Evolutionary conservation across 2,329 filamentous ascomycete species (phyloP).

Genomic region (Colletotrichum orchidophilum): DNA sequence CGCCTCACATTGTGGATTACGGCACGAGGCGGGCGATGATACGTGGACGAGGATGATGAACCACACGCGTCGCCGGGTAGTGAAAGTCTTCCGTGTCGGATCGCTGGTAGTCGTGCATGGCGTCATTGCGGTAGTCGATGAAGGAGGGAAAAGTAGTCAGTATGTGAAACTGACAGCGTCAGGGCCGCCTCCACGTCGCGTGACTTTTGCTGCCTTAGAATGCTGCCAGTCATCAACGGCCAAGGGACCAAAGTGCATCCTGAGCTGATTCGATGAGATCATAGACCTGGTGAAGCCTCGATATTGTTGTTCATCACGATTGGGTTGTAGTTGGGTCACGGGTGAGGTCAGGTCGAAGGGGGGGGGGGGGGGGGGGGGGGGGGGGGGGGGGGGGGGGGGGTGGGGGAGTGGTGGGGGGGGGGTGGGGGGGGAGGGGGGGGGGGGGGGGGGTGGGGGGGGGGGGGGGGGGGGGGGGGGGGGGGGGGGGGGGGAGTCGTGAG

Average conservation of each 20-base stretch:
- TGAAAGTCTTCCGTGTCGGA: not conserved
- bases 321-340: not conserved
- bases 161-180: not conserved
- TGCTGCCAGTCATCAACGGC: not conserved
- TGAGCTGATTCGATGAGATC: not conserved
- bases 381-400: too few relatives aligned
- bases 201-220: not conserved
- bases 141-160: not conserved
- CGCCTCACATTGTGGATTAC: constrained; percentile 18
- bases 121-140: not conserved
- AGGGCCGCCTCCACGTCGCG: not conserved
- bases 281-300: not conserved
- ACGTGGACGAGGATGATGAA: not conserved
- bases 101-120: not conserved
- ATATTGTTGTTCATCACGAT: not conserved
- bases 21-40: not conserved
- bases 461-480: too few relatives aligned
- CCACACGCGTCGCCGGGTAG: not conserved
- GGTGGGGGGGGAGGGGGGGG: too few relatives aligned
- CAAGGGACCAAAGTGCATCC: not conserved
- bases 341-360: not conserved
- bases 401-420: not conserved
- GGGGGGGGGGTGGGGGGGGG: too few relatives aligned
- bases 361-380: too few relatives aligned
- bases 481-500: not conserved